Evolutionary conservation across 352 stramenopile genomes (phyloP), one percentile per base, ranked within the genome.

Genomic region (Globisporangium uncinulatum): DNA sequence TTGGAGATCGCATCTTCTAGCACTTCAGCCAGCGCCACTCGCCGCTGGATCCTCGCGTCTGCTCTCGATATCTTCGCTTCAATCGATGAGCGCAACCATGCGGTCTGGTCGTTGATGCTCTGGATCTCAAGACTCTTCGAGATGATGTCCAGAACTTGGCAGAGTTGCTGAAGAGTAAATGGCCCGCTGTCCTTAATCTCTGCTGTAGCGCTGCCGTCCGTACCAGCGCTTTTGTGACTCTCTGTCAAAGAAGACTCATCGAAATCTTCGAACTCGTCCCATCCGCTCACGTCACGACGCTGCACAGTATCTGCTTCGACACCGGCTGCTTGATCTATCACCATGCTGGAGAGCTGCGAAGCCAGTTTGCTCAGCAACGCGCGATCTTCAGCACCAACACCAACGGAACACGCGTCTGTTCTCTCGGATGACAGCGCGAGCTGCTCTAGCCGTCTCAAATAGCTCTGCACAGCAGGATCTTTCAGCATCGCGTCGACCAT

Each of bases 401-500:
- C 44, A 20, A 7, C 45, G 0, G 44, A 51, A 21, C 34, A 54
- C 32, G 50, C 42, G 43, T 14, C 21, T 34, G 42, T 51, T 8
- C 39, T 17, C 4, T 17, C 57, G 20, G 65, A 65, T 19, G 58
- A 62, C 5, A 61, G 46, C n/a, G 68, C 60, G 1, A 87, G 46
- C 17, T 86, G 62, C 43, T 90, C 71, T 8, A 94, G 71, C 32
- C 67, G 62, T 36, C 65, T 81, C 34, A 94, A 57, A 54, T 84
- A 88, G 1, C 67, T 55, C 36, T 76, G 51, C 1, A 95, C 71
- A 3, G 65, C 75, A 10, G 72, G 60, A 32, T 90, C 78, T 20
- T 52, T 43, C 61, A 89, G 56, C 21, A 78, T 68, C 4, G 49
- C 50, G 24, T 88, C 73, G 4, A 77, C 52, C 34, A 68, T 48